Percentiles rank a stretch among this genome's conserved stretches.
Evolutionary conservation across 75 land plant species (phyloP).

Genomic region (Sequoiadendron giganteum): DNA sequence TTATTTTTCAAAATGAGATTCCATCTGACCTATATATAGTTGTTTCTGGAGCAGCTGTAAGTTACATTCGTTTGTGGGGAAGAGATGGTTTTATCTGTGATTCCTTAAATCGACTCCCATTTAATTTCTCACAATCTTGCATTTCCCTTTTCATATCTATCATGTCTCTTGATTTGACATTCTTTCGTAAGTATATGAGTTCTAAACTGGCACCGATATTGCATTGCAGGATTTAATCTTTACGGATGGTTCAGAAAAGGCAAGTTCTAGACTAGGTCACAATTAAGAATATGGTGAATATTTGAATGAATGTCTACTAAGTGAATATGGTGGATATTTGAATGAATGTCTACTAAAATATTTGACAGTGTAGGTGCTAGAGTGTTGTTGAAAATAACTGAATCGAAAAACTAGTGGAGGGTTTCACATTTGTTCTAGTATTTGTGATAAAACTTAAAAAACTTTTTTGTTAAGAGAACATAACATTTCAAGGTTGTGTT

Average conservation of each 20-base stretch:
- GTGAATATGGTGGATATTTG: neutral
- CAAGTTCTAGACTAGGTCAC: neutral
- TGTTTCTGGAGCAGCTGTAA: conserved; percentile 22
- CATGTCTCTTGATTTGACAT: neutral
- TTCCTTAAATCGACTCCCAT: too few relatives aligned
- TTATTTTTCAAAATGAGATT: conserved; percentile 29
- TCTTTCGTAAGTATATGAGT: neutral
- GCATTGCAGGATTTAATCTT: neutral
- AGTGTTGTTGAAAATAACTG: neutral
- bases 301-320: neutral
- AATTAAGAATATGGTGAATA: neutral
- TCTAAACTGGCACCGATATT: neutral
- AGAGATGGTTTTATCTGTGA: too few relatives aligned
- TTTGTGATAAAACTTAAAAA: neutral
- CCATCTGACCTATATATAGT: conserved; percentile 30
- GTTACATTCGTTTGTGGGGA: too few relatives aligned
- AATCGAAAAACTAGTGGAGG: neutral
- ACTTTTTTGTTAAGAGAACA: neutral
- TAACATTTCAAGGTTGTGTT: too few relatives aligned
- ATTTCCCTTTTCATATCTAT: neutral
- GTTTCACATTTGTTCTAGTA: neutral
- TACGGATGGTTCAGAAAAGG: neutral
- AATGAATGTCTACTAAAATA: neutral
- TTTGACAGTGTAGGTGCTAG: neutral
- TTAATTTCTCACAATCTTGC: neutral